A percentile compares a stretch with the other conserved stretches of the same genome.
Evolutionary conservation across 305 asterid genomes (phyloP).

Genomic region (Stenogyne calaminthoides): DNA sequence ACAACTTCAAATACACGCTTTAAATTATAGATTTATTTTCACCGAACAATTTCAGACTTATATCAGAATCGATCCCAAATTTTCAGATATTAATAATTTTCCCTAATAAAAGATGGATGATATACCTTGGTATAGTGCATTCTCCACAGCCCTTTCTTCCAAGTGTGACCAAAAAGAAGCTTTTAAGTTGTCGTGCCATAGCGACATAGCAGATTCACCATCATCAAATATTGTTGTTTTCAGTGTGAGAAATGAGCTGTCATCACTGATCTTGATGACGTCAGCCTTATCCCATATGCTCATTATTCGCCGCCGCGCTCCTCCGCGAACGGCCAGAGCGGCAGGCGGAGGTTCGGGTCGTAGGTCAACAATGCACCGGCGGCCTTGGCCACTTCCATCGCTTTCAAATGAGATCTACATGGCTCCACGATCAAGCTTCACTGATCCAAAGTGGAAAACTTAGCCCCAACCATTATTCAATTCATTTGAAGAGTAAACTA

Average conservation of each 20-base stretch:
- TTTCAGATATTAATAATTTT: too few relatives aligned
- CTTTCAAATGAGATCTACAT: conserved; percentile 62
- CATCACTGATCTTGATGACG: conserved; percentile 77
- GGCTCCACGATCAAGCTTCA: conserved; percentile 80
- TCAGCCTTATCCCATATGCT: conserved; percentile 84
- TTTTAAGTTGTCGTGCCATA: conserved; percentile 71
- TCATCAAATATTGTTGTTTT: conserved; percentile 56
- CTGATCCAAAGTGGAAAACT: conserved; percentile 76
- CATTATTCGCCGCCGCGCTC: conserved; percentile 68
- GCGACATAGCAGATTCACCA: conserved; percentile 63
- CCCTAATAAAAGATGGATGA: conserved; percentile 1
- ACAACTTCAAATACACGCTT: too few relatives aligned
- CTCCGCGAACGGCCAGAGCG: conserved; percentile 68
- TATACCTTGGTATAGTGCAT: conserved; percentile 72
- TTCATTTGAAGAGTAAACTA: too few relatives aligned
- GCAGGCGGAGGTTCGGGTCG: conserved; percentile 78
- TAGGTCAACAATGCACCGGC: conserved; percentile 76
- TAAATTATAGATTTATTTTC: too few relatives aligned
- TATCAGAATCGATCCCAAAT: too few relatives aligned
- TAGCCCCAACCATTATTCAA: conserved; percentile 43
- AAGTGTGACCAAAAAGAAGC: conserved; percentile 76
- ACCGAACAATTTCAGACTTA: too few relatives aligned
- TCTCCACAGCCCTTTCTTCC: conserved; percentile 75
- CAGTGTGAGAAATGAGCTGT: conserved; percentile 62
- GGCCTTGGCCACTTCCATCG: conserved; percentile 73